Evolutionary conservation across 1,284 basidiomycete species (phyloP), one percentile per base, ranked within the genome.

Genomic region (Papiliotrema nemorosa): DNA sequence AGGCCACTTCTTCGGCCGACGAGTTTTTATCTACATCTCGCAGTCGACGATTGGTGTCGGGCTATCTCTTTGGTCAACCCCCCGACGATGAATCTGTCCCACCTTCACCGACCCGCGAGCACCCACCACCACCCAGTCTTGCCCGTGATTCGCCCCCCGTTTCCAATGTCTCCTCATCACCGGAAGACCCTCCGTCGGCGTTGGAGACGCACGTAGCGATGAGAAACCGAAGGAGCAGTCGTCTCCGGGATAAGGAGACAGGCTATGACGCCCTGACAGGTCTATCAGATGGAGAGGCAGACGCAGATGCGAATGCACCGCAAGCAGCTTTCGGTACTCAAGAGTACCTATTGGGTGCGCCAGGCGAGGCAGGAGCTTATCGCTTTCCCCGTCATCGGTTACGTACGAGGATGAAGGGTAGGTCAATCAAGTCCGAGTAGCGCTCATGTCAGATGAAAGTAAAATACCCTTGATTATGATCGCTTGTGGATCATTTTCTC

Each of bases 401-500:
- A 39, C 63, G 69, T 51, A 67, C 57, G 49, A 69, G 55, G 22
- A 76, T 77, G 75, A 70, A 75, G 59, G 76, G 73, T 76, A 57
- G 60, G 73, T 65, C 5, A 31, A 16, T 43, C 14, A 12, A 7
- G 16, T 4, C 13, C 10, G 41, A 31, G 6, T 12, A 29, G 13
- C 12, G 3, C 16, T 12, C 4, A 3, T 37, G 16, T 14, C 26
- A 77, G 76, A 77, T 58, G 74, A 76, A 51, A 63, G 62, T 43
- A 78, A 78, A 57, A 76, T 75, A 16, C 76, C 76, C 1, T 57
- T 78, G 10, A 74, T 77, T 35, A 78, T 78, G 36, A 78, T 81
- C 27, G 79, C 79, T 0, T 81, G 79, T 58, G 79, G 79, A 20
- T 78, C 76, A 21, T 81, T 80, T 68, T 79, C 78, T 1, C 79